These are phyloP conservation scores for Alternaria postmessia DNA, from an alignment of 2,329 filamentous ascomycete species.

Conservation along the genomic window DNA sequence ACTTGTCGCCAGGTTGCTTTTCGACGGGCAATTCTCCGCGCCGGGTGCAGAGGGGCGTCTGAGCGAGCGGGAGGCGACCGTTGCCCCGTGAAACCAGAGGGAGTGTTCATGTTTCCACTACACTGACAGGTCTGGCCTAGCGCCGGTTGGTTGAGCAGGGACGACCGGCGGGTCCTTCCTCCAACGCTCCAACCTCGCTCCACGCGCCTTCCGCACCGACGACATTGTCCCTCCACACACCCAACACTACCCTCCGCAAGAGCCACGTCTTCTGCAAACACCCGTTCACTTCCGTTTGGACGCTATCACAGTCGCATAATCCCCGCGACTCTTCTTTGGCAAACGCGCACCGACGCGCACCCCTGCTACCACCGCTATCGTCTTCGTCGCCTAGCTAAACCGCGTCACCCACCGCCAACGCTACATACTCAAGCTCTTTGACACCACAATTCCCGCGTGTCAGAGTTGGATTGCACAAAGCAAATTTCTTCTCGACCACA, in stretches of 20 bases:
- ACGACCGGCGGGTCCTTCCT: constrained; percentile 13
- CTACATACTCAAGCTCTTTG: constrained; percentile 3
- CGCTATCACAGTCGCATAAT: constrained; percentile 16
- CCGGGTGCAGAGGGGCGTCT: constrained; percentile 19
- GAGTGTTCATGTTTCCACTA: constrained; percentile 10
- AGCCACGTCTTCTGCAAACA: constrained; percentile 7
- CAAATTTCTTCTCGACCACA: constrained; percentile 9
- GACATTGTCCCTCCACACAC: constrained; percentile 11
- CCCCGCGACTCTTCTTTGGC: constrained; percentile 24
- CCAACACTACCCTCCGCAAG: constrained; percentile 6
- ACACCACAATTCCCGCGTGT: constrained; percentile 6
- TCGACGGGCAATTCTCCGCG: constrained; percentile 16
- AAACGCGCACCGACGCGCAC: constrained; percentile 31
- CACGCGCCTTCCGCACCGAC: constrained; percentile 14
- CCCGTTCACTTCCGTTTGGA: not conserved
- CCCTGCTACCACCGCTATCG: constrained; percentile 24
- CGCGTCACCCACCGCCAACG: constrained; percentile 15
- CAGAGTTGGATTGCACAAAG: constrained; percentile 16
- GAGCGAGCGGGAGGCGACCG: constrained; percentile 19
- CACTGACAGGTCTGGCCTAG: constrained; percentile 11
- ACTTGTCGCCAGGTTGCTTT: constrained; percentile 12
- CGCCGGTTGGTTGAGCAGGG: constrained; percentile 8
- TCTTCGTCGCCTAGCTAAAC: constrained; percentile 12
- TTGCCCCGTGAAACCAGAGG: constrained; percentile 23
- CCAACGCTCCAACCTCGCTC: constrained; percentile 20